Base-by-base conservation (phyloP, 441 rosid species). In the Syzygium syzygioides region DNA sequence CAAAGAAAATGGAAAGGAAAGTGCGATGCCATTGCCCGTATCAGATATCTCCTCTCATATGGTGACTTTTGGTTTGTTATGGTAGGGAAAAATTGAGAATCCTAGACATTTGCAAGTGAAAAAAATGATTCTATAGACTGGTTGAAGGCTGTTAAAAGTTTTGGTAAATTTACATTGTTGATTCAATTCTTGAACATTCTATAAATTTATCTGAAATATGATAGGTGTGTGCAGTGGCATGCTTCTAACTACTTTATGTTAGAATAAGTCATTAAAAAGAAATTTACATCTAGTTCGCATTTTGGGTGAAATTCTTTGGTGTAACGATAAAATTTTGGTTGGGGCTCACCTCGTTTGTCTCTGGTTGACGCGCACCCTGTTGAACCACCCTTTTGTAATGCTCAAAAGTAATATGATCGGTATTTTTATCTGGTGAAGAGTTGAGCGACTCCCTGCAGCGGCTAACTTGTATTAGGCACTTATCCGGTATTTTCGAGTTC, bases 391-490 rank as follows among this genome's bases (percentile, higher is more conserved):
- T 8, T 25, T 57, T 57, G 62, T 25, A 10, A 25, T 0, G 14
- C 62, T 57, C 0, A 14, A 57, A 57, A 56, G 28, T 0, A 0
- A 0, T 8, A 19, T 0, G 0, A 20, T 0, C 26, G 3, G 1
- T 41, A 41, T 1, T 1, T 41, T 41, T 4, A 41, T 1, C 41
- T 41, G 41, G 41, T 41, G 41, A 4, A 41, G 41, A 56, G 11
- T 56, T 0, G 2, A 1, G 14, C 0, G 1, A 57, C 5, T 57
- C 0, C 5, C 0, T 3, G 5, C 60, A 9, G 0, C 0, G 0
- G 0, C 5, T 0, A 23, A 56, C 2, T 1, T 0, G 0, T 9
- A 56, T 23, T 1, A 0, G 0, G 28, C 60, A 56, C 13, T 9
- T 1, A 0, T 9, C 60, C 1, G 0, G 0, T 23, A 56, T 56